These are phyloP conservation scores for Leccinum obscurum DNA, from an alignment of 768 basidiomycete species.

Conservation along the genomic window DNA sequence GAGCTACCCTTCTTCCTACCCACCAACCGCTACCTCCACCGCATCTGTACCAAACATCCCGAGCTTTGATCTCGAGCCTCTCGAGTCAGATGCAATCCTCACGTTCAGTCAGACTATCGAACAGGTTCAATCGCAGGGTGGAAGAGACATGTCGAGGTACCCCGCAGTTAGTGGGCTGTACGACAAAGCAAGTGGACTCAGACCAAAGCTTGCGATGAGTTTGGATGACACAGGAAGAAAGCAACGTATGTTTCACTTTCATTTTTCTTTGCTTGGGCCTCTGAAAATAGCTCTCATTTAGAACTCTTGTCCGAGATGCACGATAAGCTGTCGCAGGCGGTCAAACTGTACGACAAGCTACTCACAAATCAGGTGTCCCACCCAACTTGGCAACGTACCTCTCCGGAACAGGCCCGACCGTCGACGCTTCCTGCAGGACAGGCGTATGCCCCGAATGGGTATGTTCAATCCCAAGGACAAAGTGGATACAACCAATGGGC, in stretches of 20 bases:
- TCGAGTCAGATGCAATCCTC: slow-evolving; percentile 84
- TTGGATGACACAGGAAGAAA: slow-evolving; percentile 84
- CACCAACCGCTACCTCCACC: slow-evolving; percentile 38
- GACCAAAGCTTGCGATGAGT: slow-evolving; percentile 82
- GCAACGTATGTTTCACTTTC: slow-evolving; percentile 59
- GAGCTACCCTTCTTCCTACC: slow-evolving; percentile 48
- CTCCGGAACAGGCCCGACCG: slow-evolving; percentile 21
- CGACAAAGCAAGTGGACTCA: slow-evolving; percentile 73
- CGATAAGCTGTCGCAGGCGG: slow-evolving; percentile 88
- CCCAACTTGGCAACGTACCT: slow-evolving; percentile 56
- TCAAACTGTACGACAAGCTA: slow-evolving; percentile 87
- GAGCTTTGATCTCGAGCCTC: slow-evolving; percentile 75
- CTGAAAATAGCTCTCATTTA: slow-evolving; percentile 25
- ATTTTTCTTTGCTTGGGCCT: background rate
- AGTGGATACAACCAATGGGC: slow-evolving; percentile 36
- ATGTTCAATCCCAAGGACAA: slow-evolving; percentile 28
- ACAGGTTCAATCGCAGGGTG: slow-evolving; percentile 76
- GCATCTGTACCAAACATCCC: slow-evolving; percentile 56
- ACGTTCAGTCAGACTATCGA: slow-evolving; percentile 92
- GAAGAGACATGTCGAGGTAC: slow-evolving; percentile 74
- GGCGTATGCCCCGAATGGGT: slow-evolving; percentile 28
- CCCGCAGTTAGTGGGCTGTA: slow-evolving; percentile 84
- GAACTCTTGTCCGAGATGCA: slow-evolving; percentile 94
- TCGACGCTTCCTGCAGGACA: slow-evolving; percentile 31
- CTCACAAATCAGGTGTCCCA: slow-evolving; percentile 80